These are phyloP conservation scores for Isabelozyma rhagii DNA, from an alignment of 805 yeast genomes.

Conservation along the genomic window DNA sequence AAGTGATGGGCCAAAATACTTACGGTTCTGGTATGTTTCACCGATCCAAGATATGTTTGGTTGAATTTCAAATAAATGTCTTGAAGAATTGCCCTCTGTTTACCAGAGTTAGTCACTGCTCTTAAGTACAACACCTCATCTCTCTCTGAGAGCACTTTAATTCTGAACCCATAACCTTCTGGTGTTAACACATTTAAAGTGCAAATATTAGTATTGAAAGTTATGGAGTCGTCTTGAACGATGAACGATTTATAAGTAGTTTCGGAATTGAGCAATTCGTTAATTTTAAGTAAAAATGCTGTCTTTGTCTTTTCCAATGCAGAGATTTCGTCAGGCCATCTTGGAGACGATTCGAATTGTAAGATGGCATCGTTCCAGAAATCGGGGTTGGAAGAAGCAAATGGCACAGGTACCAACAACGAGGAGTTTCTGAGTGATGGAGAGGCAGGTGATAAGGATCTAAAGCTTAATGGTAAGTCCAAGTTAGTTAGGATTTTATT, in stretches of 20 bases:
- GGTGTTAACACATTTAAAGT: slow-evolving; percentile 71
- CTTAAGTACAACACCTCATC: slow-evolving; percentile 74
- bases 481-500: slow-evolving; percentile 46
- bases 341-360: slow-evolving; percentile 84
- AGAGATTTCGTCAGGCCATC: slow-evolving; percentile 91
- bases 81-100: slow-evolving; percentile 58
- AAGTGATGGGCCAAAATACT: slow-evolving; percentile 66
- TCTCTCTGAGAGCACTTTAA: slow-evolving; percentile 77
- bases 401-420: slow-evolving; percentile 75
- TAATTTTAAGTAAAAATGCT: slow-evolving; percentile 76
- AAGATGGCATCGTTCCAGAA: slow-evolving; percentile 77
- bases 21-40: slow-evolving; percentile 80
- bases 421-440: slow-evolving; percentile 76
- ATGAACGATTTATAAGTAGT: slow-evolving; percentile 57
- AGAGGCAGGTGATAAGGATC: slow-evolving; percentile 70
- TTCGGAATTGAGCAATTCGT: slow-evolving; percentile 45
- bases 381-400: slow-evolving; percentile 69
- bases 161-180: slow-evolving; percentile 82
- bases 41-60: slow-evolving; percentile 61
- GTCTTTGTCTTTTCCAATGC: slow-evolving; percentile 88
- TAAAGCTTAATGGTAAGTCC: slow-evolving; percentile 65
- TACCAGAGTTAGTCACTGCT: slow-evolving; percentile 64
- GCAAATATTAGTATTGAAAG: slow-evolving; percentile 58
- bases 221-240: slow-evolving; percentile 63
- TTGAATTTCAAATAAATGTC: slow-evolving; percentile 62